A percentile compares a stretch with the other conserved stretches of the same genome.
These are phyloP conservation scores for Rutidosis leptorrhynchoides DNA, from an alignment of 129 eudicot species.

Conservation along the genomic window DNA sequence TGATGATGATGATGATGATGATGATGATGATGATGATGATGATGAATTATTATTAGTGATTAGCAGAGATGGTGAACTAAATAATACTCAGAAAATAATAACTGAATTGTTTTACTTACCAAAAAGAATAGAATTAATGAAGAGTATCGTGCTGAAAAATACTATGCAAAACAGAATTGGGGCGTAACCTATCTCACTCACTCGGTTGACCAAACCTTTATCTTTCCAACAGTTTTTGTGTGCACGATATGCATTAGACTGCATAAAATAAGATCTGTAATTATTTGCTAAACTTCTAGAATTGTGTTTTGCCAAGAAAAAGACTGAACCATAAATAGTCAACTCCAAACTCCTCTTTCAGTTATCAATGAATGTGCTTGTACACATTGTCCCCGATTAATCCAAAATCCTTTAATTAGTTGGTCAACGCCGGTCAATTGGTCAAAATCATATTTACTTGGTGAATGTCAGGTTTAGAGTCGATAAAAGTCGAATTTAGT, in stretches of 20 bases:
- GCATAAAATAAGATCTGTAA: constrained; percentile 28
- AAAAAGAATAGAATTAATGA: constrained; percentile 68
- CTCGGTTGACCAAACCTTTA: constrained; percentile 38
- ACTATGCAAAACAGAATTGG: constrained; percentile 63
- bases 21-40: too few relatives aligned
- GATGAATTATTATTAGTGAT: too few relatives aligned
- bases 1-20: too few relatives aligned
- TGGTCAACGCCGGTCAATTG: too few relatives aligned
- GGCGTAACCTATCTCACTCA: constrained; percentile 60
- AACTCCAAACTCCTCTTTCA: not conserved
- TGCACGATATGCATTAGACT: constrained; percentile 65
- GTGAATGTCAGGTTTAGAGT: too few relatives aligned
- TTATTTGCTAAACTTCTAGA: not conserved
- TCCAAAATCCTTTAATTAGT: too few relatives aligned
- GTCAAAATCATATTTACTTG: too few relatives aligned
- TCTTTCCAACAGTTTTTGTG: constrained; percentile 51
- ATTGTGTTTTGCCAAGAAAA: not conserved
- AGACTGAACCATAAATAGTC: not conserved
- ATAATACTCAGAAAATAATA: too few relatives aligned
- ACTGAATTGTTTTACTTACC: constrained; percentile 59
- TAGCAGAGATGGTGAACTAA: constrained; percentile 17
- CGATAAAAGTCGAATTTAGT: too few relatives aligned
- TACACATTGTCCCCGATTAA: too few relatives aligned
- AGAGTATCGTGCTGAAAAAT: constrained; percentile 54
- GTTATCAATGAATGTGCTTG: not conserved